These are phyloP conservation scores for Fraxinus americana DNA, from an alignment of 257 asterid species.

Conservation along the genomic window DNA sequence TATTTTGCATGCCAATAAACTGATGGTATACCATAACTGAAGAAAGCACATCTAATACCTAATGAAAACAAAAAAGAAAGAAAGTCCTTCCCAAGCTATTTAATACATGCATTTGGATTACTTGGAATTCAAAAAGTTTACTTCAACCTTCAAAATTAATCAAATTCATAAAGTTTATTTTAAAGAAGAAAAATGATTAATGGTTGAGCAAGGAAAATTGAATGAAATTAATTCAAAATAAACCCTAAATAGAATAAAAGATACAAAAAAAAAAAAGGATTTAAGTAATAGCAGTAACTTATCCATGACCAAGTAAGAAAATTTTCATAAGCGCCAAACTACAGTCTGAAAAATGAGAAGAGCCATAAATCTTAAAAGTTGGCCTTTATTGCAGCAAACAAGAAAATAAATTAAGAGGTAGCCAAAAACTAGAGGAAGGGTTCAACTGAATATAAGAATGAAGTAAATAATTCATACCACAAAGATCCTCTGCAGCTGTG, in stretches of 20 bases:
- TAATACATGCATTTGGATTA: conserved; percentile 10
- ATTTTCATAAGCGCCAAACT: neutral
- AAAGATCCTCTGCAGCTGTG: conserved; percentile 95
- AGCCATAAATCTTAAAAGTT: neutral
- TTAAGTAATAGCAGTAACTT: conserved; percentile 1
- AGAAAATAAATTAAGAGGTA: neutral
- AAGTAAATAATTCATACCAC: conserved; percentile 50
- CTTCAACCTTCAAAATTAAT: conserved; percentile 9
- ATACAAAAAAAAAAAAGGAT: neutral
- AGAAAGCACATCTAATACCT: neutral
- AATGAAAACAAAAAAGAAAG: neutral
- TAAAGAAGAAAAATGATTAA: neutral
- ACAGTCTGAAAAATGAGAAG: neutral
- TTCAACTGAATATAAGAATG: neutral
- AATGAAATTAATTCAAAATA: neutral
- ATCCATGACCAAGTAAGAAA: conserved; percentile 9
- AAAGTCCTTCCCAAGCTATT: conserved; percentile 1
- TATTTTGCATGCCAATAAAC: neutral
- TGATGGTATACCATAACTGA: neutral
- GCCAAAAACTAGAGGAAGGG: neutral
- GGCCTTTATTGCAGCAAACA: neutral
- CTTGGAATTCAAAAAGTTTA: neutral
- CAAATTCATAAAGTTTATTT: neutral
- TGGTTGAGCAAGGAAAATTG: neutral
- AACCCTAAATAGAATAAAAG: neutral